Percentiles rank a stretch among this genome's conserved stretches.
Conservation (phyloP, 2,329 filamentous ascomycete genomes). For the Ascochyta viciae-villosae region DNA sequence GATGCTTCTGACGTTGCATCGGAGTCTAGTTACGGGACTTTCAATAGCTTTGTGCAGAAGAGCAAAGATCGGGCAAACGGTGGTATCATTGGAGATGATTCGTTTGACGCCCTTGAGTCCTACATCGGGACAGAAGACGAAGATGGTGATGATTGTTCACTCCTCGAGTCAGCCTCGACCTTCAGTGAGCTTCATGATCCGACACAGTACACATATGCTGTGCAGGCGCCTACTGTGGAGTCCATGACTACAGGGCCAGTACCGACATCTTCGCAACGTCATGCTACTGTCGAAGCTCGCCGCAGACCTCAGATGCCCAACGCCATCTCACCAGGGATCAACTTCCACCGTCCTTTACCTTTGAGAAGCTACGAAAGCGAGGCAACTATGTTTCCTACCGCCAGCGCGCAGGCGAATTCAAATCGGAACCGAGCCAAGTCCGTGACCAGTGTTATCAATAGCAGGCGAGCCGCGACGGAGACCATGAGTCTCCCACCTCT, state of each 20-base stretch:
- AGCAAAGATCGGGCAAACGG: not conserved
- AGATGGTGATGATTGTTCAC: slow-evolving; percentile 10
- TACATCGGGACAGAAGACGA: slow-evolving; percentile 6
- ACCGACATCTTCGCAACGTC: slow-evolving; percentile 7
- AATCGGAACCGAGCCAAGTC: slow-evolving; percentile 2
- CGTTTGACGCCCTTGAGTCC: slow-evolving; percentile 9
- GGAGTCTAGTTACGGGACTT: slow-evolving; percentile 5
- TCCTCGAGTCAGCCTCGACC: slow-evolving; percentile 10
- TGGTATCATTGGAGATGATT: slow-evolving; percentile 1
- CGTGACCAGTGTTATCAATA: slow-evolving; percentile 4
- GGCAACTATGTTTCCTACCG: slow-evolving; percentile 10
- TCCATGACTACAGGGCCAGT: not conserved
- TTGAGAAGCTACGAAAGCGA: slow-evolving; percentile 23
- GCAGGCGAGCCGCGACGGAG: not conserved
- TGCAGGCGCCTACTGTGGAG: not conserved
- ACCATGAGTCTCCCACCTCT: slow-evolving; percentile 2
- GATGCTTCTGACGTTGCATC: slow-evolving; percentile 13
- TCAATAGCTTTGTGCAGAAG: not conserved
- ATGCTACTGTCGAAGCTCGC: slow-evolving; percentile 1
- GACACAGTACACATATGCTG: slow-evolving; percentile 2
- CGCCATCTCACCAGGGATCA: not conserved
- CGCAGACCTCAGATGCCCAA: not conserved
- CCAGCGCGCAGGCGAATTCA: slow-evolving; percentile 1
- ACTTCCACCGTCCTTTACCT: slow-evolving; percentile 23
- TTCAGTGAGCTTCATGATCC: not conserved